These are phyloP conservation scores for Eutypella sp. DNA, from an alignment of 2,329 filamentous ascomycete species.

Conservation along the genomic window DNA sequence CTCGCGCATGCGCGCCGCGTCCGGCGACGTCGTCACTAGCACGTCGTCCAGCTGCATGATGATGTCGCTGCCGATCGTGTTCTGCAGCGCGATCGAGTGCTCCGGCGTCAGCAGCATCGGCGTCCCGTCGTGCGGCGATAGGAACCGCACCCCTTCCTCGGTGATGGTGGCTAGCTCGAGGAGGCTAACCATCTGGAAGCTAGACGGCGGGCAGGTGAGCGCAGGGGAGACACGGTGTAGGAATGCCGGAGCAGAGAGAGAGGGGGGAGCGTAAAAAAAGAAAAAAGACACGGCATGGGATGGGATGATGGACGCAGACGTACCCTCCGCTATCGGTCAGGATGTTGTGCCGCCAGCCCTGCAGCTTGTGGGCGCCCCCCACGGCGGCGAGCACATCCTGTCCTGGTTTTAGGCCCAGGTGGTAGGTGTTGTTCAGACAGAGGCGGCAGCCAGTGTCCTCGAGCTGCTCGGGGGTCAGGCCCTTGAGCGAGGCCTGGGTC, in stretches of 20 bases:
- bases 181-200: conserved; percentile 98
- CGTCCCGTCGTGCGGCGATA: conserved; percentile 91
- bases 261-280: background rate
- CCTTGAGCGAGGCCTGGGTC: conserved; percentile 93
- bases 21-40: conserved; percentile 90
- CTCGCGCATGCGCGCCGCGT: conserved; percentile 80
- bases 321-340: conserved; percentile 76
- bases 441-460: conserved; percentile 84
- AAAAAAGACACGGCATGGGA: conserved; percentile 22
- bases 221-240: too few relatives aligned
- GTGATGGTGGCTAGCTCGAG: conserved; percentile 90
- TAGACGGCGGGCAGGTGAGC: conserved; percentile 29
- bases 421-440: conserved; percentile 97
- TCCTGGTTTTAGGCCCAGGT: conserved; percentile 89
- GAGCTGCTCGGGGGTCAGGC: conserved; percentile 85
- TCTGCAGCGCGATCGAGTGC: conserved; percentile 92
- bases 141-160: conserved; percentile 90
- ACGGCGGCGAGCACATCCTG: conserved; percentile 82
- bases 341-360: conserved; percentile 94
- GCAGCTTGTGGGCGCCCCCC: conserved; percentile 88
- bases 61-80: conserved; percentile 96
- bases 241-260: background rate
- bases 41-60: conserved; percentile 99
- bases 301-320: conserved; percentile 17
- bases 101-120: conserved; percentile 98